A percentile compares a stretch with the other conserved stretches of the same genome.
These are phyloP conservation scores for Aureobasidium namibiae DNA, from an alignment of 2,329 filamentous ascomycete species.

Conservation along the genomic window DNA sequence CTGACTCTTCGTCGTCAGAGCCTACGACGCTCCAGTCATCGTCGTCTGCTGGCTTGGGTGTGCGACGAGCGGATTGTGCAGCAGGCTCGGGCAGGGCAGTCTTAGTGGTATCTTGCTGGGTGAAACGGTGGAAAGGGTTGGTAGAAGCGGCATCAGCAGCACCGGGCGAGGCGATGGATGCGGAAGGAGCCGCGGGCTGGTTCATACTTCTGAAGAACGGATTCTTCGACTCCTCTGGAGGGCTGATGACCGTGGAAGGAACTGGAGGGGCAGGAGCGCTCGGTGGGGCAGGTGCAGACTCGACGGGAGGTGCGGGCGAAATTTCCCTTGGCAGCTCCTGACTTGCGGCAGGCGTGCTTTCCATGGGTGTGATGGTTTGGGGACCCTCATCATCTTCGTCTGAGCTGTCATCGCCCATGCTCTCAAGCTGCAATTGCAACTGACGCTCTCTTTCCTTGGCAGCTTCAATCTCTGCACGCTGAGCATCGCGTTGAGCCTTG, in stretches of 20 bases:
- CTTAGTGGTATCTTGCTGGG: slow-evolving; percentile 48
- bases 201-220: slow-evolving; percentile 89
- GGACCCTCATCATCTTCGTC: slow-evolving; percentile 80
- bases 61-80: slow-evolving; percentile 40
- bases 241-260: slow-evolving; percentile 42
- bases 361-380: slow-evolving; percentile 57
- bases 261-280: slow-evolving; percentile 32
- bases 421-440: slow-evolving; percentile 79
- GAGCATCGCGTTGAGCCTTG: slow-evolving; percentile 72
- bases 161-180: slow-evolving; percentile 34
- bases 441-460: slow-evolving; percentile 85
- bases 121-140: slow-evolving; percentile 89
- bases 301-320: slow-evolving; percentile 40
- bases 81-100: slow-evolving; percentile 43
- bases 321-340: slow-evolving; percentile 41
- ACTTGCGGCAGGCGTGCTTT: slow-evolving; percentile 51
- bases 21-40: slow-evolving; percentile 80
- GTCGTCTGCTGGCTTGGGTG: slow-evolving; percentile 48
- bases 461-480: slow-evolving; percentile 85
- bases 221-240: slow-evolving; percentile 73
- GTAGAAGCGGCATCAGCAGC: slow-evolving; percentile 53
- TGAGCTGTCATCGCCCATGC: slow-evolving; percentile 65
- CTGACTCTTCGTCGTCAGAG: slow-evolving; percentile 64
- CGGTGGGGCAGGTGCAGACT: slow-evolving; percentile 27
- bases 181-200: slow-evolving; percentile 35